Conservation (phyloP, 352 stramenopile species). For the Globisporangium spinosum region DNA sequence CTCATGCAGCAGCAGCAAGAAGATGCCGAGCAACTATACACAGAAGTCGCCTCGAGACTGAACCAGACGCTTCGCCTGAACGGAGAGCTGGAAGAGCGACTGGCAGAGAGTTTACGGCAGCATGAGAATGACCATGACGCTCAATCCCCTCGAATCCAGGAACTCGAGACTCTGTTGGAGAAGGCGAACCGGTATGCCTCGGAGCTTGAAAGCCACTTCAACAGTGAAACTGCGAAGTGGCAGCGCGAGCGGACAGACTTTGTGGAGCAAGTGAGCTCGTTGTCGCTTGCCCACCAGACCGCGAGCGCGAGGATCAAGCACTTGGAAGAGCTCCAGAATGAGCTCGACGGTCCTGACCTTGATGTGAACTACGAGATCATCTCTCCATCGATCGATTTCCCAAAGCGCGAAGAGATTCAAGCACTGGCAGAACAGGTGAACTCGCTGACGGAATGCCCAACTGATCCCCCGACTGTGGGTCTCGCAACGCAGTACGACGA, state of each 20-base stretch:
- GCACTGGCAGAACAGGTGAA: slow-evolving; percentile 15
- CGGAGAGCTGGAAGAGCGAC: slow-evolving; percentile 18
- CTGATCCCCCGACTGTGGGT: not conserved
- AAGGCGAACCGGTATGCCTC: slow-evolving; percentile 6
- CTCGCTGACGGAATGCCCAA: slow-evolving; percentile 9
- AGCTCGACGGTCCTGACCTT: slow-evolving; percentile 34
- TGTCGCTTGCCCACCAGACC: slow-evolving; percentile 22
- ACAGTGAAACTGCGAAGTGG: slow-evolving; percentile 9
- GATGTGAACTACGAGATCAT: slow-evolving; percentile 46
- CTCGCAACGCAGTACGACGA: slow-evolving; percentile 18
- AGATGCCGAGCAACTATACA: slow-evolving; percentile 52
- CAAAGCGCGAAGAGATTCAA: slow-evolving; percentile 44
- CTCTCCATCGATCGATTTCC: slow-evolving; percentile 38
- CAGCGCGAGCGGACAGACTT: slow-evolving; percentile 13
- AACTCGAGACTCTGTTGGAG: slow-evolving; percentile 11
- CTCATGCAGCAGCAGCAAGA: slow-evolving; percentile 50
- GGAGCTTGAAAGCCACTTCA: slow-evolving; percentile 16
- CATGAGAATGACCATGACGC: not conserved
- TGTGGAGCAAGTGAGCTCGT: slow-evolving; percentile 19
- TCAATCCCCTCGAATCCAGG: slow-evolving; percentile 6
- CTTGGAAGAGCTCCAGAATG: slow-evolving; percentile 35
- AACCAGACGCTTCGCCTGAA: slow-evolving; percentile 48
- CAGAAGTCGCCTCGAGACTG: slow-evolving; percentile 52
- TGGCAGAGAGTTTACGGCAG: slow-evolving; percentile 6
- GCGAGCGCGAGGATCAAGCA: slow-evolving; percentile 27